These are phyloP conservation scores for Monosporozyma yasuniensis DNA, from an alignment of 805 yeast genomes.

Conservation along the genomic window DNA sequence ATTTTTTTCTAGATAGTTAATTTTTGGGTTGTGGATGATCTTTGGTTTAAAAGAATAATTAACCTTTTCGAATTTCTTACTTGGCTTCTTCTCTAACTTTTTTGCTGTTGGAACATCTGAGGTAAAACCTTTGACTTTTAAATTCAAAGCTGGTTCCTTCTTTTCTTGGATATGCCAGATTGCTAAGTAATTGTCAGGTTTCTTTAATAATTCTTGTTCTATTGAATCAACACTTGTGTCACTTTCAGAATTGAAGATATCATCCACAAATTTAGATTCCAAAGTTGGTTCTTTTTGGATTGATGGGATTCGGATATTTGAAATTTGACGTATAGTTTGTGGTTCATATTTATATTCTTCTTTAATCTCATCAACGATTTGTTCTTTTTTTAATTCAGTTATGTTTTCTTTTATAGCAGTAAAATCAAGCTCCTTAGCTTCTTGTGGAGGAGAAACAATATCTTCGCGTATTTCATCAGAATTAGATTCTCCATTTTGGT, in stretches of 20 bases:
- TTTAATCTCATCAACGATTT: too few relatives aligned
- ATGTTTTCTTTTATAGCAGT: not conserved
- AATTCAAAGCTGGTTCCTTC: not conserved
- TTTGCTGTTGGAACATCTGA: not conserved
- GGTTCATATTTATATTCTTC: not conserved
- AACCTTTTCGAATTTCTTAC: not conserved
- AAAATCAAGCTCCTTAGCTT: too few relatives aligned
- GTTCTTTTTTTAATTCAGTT: not conserved
- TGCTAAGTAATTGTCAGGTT: slow-evolving; percentile 20
- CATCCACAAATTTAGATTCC: slow-evolving; percentile 20
- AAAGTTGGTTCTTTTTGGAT: slow-evolving; percentile 12
- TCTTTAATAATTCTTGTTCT: slow-evolving; percentile 11
- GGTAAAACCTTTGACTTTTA: not conserved
- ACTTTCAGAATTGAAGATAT: slow-evolving; percentile 17
- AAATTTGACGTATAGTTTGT: not conserved
- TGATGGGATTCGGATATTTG: slow-evolving; percentile 3
- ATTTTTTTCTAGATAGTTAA: slow-evolving; percentile 3
- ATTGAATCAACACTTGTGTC: slow-evolving; percentile 20
- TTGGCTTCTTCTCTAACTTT: not conserved
- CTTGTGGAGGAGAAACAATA: too few relatives aligned
- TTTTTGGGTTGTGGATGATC: slow-evolving; percentile 7
- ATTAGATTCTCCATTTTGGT: too few relatives aligned
- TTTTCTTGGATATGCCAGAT: slow-evolving; percentile 29
- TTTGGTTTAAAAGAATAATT: slow-evolving; percentile 9
- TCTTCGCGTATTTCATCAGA: too few relatives aligned